A percentile compares a stretch with the other conserved stretches of the same genome.
These are phyloP conservation scores for Ogataea methanolica DNA, from an alignment of 805 yeast genomes.

Conservation along the genomic window DNA sequence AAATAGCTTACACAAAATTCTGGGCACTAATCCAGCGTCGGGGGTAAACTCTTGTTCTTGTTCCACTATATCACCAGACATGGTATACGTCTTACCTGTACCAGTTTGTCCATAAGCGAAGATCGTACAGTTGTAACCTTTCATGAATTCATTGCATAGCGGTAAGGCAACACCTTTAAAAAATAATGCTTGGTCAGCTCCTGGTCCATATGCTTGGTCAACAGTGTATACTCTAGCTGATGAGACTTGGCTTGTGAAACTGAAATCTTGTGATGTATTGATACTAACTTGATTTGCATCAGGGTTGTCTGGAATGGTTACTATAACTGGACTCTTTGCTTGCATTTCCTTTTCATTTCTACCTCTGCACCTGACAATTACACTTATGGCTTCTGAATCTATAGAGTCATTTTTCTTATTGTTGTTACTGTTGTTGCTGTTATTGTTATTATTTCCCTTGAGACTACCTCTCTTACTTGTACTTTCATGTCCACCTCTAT, in stretches of 20 bases:
- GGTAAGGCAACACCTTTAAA: slow-evolving; percentile 45
- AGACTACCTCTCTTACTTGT: not conserved
- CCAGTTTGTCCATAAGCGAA: slow-evolving; percentile 62
- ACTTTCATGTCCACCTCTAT: too few species aligned
- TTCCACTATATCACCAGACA: slow-evolving; percentile 44
- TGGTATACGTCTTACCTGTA: slow-evolving; percentile 56
- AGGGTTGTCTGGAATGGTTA: slow-evolving; percentile 38
- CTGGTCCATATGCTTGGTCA: slow-evolving; percentile 53
- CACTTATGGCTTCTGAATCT: slow-evolving; percentile 37
- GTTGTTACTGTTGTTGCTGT: not conserved
- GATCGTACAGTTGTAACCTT: slow-evolving; percentile 51
- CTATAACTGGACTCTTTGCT: slow-evolving; percentile 43
- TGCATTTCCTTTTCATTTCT: slow-evolving; percentile 40
- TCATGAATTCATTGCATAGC: slow-evolving; percentile 42
- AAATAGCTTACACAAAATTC: slow-evolving; percentile 42
- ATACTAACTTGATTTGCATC: slow-evolving; percentile 22
- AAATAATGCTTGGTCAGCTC: slow-evolving; percentile 42
- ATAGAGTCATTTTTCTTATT: slow-evolving; percentile 2
- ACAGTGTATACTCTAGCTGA: slow-evolving; percentile 39
- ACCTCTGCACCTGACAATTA: slow-evolving; percentile 52
- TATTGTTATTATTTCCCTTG: not conserved
- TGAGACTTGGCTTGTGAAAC: slow-evolving; percentile 21
- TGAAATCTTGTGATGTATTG: slow-evolving; percentile 22
- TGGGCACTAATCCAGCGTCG: slow-evolving; percentile 48
- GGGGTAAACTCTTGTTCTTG: slow-evolving; percentile 17